Percentiles rank a stretch among this genome's conserved stretches.
phyloP scores from a whole-genome alignment of 2,329 filamentous ascomycete genomes.

The Colletotrichum salicis region DNA sequence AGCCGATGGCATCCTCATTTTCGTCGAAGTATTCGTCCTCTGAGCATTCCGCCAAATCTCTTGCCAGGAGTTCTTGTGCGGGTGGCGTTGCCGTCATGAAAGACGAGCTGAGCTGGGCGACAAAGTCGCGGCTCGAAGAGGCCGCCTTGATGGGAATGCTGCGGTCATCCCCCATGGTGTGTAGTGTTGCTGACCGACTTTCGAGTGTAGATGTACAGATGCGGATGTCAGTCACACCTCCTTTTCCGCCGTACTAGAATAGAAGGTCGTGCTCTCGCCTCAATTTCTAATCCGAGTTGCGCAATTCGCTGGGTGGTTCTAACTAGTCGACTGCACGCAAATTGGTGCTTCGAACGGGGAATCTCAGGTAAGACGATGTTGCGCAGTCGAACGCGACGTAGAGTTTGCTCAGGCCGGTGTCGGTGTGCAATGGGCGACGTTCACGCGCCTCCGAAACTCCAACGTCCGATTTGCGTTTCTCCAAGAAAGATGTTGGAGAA shows the following conservation, averaged over 20 bases:
- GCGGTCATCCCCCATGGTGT: constrained; percentile 32
- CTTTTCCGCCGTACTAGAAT: not conserved
- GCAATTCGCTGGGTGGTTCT: not conserved
- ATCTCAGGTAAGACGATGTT: constrained; percentile 13
- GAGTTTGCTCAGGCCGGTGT: constrained; percentile 12
- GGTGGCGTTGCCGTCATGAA: constrained; percentile 72
- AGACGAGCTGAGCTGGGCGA: constrained; percentile 54
- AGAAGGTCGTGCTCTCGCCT: not conserved
- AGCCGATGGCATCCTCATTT: constrained; percentile 44
- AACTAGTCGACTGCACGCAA: not conserved
- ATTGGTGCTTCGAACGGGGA: constrained; percentile 6
- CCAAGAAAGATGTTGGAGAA: not conserved
- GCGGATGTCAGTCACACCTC: not conserved
- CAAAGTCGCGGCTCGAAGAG: constrained; percentile 38
- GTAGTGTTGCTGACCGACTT: not conserved
- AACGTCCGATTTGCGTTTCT: constrained; percentile 8
- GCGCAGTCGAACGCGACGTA: not conserved
- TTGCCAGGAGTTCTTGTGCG: constrained; percentile 72
- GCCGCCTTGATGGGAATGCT: constrained; percentile 34
- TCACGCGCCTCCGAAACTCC: not conserved
- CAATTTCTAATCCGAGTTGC: not conserved
- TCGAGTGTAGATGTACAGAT: not conserved
- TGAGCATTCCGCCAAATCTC: constrained; percentile 73
- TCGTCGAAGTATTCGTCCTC: constrained; percentile 53
- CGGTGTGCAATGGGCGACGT: constrained; percentile 10